Evolutionary conservation across 1,284 basidiomycete genomes (phyloP).

Genomic region (Pseudozyma thailandica): DNA sequence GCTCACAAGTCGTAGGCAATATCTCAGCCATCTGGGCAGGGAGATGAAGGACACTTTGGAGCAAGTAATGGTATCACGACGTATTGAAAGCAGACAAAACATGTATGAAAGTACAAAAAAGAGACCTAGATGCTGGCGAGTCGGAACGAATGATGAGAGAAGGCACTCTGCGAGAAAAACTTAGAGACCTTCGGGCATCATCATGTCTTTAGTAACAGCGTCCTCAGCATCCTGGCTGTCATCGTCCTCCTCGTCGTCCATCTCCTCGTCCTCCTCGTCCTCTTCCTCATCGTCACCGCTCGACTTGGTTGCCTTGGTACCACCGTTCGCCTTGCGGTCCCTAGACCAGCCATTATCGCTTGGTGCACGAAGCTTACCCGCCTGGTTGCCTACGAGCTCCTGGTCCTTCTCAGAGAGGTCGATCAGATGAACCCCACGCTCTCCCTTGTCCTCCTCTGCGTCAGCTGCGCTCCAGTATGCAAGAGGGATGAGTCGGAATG

Average conservation of each 20-base stretch:
- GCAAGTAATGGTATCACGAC: constrained; percentile 28
- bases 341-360: constrained; percentile 46
- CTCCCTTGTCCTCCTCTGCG: constrained; percentile 47
- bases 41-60: no score
- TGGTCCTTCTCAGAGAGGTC: constrained; percentile 50
- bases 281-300: constrained; percentile 42
- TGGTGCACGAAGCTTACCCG: constrained; percentile 40
- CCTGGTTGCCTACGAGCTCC: constrained; percentile 45
- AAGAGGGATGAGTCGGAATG: constrained; percentile 64
- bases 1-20: no score
- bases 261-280: constrained; percentile 29
- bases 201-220: constrained; percentile 53
- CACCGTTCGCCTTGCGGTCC: constrained; percentile 38
- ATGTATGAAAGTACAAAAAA: constrained; percentile 26
- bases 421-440: constrained; percentile 49
- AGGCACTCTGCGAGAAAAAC: neutral
- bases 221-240: constrained; percentile 46
- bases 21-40: no score
- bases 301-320: constrained; percentile 14
- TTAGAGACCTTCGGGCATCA: constrained; percentile 56
- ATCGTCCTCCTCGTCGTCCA: constrained; percentile 46
- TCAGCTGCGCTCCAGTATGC: constrained; percentile 63
- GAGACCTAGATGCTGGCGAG: constrained; percentile 7
- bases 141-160: constrained; percentile 1
- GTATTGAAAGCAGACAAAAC: constrained; percentile 17